phyloP scores from a whole-genome alignment of 208 protist genomes.

The Leishmania guyanensis region DNA sequence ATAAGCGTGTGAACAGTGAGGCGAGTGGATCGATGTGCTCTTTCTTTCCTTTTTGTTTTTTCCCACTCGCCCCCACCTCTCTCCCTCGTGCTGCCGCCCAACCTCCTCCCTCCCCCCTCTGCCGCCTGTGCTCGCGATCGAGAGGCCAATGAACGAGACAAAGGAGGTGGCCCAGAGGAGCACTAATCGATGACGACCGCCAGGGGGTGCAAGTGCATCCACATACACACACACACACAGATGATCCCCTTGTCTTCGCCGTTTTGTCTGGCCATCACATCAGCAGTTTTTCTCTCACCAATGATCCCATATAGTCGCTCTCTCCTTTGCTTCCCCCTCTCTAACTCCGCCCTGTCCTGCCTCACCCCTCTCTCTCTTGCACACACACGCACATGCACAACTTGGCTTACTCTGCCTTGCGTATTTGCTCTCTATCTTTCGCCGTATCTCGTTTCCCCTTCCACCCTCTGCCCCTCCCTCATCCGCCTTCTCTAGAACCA shows the following conservation, averaged over 20 bases:
- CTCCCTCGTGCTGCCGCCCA: not conserved
- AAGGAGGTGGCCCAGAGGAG: not conserved
- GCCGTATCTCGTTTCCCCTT: no score
- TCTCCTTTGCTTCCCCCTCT: not conserved
- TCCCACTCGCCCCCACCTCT: not conserved
- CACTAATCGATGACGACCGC: not conserved
- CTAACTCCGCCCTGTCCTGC: not conserved
- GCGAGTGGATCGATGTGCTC: not conserved
- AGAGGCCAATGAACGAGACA: not conserved
- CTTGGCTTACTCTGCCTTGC: not conserved
- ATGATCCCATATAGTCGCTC: not conserved
- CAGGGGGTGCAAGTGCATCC: not conserved
- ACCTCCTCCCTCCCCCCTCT: not conserved
- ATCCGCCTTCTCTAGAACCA: not conserved
- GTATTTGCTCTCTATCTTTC: not conserved
- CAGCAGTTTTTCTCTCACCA: not conserved
- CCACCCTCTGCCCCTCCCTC: not conserved
- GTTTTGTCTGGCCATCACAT: not conserved
- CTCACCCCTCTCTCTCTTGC: slow-evolving; percentile 2
- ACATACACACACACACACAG: not conserved
- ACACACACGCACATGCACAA: not conserved
- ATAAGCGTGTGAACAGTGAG: not conserved
- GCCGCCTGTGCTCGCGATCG: not conserved
- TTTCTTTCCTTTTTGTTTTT: not conserved
- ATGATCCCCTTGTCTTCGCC: not conserved